phyloP scores from a whole-genome alignment of 805 yeast species.

The Tetrapisispora iriomotensis region DNA sequence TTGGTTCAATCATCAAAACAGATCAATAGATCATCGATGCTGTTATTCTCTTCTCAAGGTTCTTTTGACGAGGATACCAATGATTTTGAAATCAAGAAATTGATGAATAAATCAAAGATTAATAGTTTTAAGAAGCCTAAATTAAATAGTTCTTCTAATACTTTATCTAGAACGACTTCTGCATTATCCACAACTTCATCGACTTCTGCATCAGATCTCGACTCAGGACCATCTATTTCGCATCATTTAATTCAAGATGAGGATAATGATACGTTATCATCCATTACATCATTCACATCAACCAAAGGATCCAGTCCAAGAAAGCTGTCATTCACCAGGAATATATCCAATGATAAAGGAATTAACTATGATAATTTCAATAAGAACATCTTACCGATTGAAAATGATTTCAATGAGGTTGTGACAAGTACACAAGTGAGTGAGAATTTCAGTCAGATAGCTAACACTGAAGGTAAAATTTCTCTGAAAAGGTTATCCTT shows the following conservation, averaged over 20 bases:
- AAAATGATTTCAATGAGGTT: background rate
- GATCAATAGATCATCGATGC: slow-evolving; percentile 1
- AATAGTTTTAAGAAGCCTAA: slow-evolving; percentile 19
- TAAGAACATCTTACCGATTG: background rate
- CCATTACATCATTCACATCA: slow-evolving; percentile 2
- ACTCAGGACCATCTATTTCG: background rate
- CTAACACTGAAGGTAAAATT: too few relatives aligned
- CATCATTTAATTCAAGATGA: slow-evolving; percentile 1
- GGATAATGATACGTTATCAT: background rate
- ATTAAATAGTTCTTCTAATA: background rate
- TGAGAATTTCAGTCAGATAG: too few relatives aligned
- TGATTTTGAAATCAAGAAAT: slow-evolving; percentile 14
- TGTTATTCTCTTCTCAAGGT: slow-evolving; percentile 21
- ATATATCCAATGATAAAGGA: background rate
- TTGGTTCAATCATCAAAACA: background rate
- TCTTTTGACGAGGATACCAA: slow-evolving; percentile 28
- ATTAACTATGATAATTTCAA: too few relatives aligned
- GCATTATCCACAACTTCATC: slow-evolving; percentile 1
- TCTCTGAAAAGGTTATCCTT: slow-evolving; percentile 9
- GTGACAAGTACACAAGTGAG: slow-evolving; percentile 3
- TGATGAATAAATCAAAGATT: slow-evolving; percentile 15
- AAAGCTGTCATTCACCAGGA: slow-evolving; percentile 11
- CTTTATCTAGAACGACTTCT: background rate
- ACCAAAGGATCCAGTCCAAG: slow-evolving; percentile 3
- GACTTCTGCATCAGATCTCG: background rate